Evolutionary conservation across 1,284 basidiomycete genomes (phyloP).

Genomic region (Thecaphora thlaspeos): DNA sequence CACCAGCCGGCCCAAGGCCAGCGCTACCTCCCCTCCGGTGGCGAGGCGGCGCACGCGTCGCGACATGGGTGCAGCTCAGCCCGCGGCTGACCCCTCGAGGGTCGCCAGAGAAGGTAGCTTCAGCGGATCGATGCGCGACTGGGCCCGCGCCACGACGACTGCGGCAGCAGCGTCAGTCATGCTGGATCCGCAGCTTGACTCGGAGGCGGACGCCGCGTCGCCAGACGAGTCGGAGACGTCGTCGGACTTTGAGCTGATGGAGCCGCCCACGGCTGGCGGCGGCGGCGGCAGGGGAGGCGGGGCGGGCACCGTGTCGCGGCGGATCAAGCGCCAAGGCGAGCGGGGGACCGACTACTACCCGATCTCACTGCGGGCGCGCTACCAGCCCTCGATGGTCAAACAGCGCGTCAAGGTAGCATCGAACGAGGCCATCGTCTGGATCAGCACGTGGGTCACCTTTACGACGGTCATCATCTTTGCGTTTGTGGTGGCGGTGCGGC

Average conservation of each 20-base stretch:
- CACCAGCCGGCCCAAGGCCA: no score
- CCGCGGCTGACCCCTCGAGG: no score
- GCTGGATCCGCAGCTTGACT: no score
- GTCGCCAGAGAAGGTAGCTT: no score
- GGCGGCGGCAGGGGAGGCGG: conserved; percentile 6
- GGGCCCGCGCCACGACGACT: no score
- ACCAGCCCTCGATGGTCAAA: conserved; percentile 42
- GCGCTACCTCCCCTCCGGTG: no score
- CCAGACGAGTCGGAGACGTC: neutral
- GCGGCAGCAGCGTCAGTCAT: no score
- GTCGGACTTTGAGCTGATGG: conserved; percentile 36
- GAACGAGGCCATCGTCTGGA: conserved; percentile 37
- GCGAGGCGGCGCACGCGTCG: no score
- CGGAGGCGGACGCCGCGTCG: no score
- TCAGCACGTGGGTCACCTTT: conserved; percentile 45
- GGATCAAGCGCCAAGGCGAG: conserved; percentile 26
- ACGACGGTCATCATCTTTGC: conserved; percentile 45
- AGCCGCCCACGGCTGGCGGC: conserved; percentile 30
- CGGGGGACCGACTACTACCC: conserved; percentile 46
- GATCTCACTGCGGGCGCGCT: conserved; percentile 35
- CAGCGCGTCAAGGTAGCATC: conserved; percentile 34
- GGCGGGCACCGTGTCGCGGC: no score
- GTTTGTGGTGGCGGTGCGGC: conserved; percentile 35
- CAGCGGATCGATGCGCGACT: no score
- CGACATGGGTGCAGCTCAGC: no score